Evolutionary conservation across 495 filamentous ascomycete genomes (phyloP).

Genomic region (Penicillium ochrochloron): DNA sequence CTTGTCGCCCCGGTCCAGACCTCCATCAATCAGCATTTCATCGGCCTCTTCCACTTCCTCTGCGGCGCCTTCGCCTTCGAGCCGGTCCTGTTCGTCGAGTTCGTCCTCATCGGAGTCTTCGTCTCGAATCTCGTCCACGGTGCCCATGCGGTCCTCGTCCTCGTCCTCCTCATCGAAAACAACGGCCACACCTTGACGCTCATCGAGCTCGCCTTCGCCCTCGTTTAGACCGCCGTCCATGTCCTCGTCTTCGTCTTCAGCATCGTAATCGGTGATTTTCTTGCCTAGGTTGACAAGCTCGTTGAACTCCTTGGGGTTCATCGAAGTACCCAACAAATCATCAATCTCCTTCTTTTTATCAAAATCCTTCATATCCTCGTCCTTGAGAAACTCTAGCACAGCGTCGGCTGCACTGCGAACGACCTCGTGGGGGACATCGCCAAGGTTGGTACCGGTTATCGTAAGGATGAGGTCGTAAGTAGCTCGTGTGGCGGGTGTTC

Average conservation of each 20-base stretch:
- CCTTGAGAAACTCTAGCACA: constrained; percentile 87
- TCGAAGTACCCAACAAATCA: constrained; percentile 80
- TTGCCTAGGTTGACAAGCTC: constrained; percentile 96
- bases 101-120: constrained; percentile 78
- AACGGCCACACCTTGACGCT: constrained; percentile 94
- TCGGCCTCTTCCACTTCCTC: constrained; percentile 57
- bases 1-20: constrained; percentile 44
- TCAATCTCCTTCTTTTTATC: constrained; percentile 99
- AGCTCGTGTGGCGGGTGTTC: constrained; percentile 88
- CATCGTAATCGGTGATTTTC: constrained; percentile 99
- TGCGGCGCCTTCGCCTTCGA: constrained; percentile 55
- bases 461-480: constrained; percentile 97
- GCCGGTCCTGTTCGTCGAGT: constrained; percentile 54
- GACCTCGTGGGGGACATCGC: constrained; percentile 90
- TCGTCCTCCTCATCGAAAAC: constrained; percentile 96
- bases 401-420: constrained; percentile 96
- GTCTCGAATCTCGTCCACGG: constrained; percentile 80
- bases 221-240: constrained; percentile 69
- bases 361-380: constrained; percentile 94
- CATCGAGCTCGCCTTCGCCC: constrained; percentile 78
- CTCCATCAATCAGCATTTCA: constrained; percentile 81
- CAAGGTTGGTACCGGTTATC: constrained; percentile 83
- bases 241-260: constrained; percentile 93
- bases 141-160: constrained; percentile 75
- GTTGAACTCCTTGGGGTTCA: constrained; percentile 92